phyloP scores from a whole-genome alignment of 768 basidiomycete species.

The Galerina sulciceps region DNA sequence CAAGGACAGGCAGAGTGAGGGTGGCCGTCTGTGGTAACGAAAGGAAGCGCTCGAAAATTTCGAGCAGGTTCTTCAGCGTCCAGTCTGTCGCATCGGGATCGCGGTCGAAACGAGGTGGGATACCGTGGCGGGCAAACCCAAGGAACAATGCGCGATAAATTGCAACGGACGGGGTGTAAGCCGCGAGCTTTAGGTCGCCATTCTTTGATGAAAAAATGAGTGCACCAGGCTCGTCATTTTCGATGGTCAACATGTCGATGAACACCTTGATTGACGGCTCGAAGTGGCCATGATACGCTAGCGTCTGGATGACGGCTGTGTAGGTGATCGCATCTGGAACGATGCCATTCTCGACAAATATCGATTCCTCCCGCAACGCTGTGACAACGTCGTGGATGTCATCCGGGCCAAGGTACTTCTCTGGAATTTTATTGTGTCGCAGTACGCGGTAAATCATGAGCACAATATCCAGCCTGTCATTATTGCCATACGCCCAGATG shows the following conservation, averaged over 20 bases:
- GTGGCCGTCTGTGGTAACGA: constrained; percentile 47
- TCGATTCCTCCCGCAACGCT: constrained; percentile 48
- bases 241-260: constrained; percentile 64
- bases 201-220: constrained; percentile 29
- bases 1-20: constrained; percentile 52
- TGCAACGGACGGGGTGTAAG: constrained; percentile 48
- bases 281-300: constrained; percentile 76
- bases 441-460: constrained; percentile 66
- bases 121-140: constrained; percentile 70
- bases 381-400: constrained; percentile 36
- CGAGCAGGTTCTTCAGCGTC: constrained; percentile 59
- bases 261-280: constrained; percentile 57
- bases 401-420: constrained; percentile 34
- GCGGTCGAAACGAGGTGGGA: constrained; percentile 20
- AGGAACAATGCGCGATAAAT: constrained; percentile 77
- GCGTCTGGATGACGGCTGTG: constrained; percentile 66
- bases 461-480: constrained; percentile 57
- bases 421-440: constrained; percentile 52
- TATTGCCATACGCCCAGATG: constrained; percentile 69
- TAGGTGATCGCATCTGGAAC: constrained; percentile 72
- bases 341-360: constrained; percentile 45
- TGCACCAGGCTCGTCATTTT: constrained; percentile 40
- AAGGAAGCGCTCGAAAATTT: constrained; percentile 67
- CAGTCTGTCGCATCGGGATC: constrained; percentile 41
- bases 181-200: constrained; percentile 26